Evolutionary conservation across 352 stramenopile genomes (phyloP).

Genomic region (Lagenidium giganteum): DNA sequence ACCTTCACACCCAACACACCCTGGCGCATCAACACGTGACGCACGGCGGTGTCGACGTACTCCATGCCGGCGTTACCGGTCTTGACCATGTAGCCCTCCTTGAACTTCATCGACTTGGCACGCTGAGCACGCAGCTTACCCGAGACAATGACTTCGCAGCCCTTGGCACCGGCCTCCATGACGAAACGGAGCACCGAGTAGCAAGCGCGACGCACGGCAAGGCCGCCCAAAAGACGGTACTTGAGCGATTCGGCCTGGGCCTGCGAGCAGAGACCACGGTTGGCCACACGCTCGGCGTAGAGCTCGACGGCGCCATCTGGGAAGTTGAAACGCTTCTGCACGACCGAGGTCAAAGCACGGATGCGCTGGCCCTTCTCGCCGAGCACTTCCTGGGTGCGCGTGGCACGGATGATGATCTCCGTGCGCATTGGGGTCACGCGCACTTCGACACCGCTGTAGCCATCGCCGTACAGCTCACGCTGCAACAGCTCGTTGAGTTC

Average conservation of each 20-base stretch:
- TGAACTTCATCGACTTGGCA: slow-evolving; percentile 99
- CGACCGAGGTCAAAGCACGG: slow-evolving; percentile 97
- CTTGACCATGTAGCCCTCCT: slow-evolving; percentile 99
- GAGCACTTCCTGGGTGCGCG: slow-evolving; percentile 98
- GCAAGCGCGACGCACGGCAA: slow-evolving; percentile 97
- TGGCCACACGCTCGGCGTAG: slow-evolving; percentile 98
- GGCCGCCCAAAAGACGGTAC: slow-evolving; percentile 98
- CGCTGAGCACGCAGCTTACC: slow-evolving; percentile 99
- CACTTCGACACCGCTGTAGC: slow-evolving; percentile 98
- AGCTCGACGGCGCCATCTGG: slow-evolving; percentile 94
- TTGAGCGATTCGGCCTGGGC: slow-evolving; percentile 99
- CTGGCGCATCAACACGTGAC: slow-evolving; percentile 99
- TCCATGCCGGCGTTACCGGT: slow-evolving; percentile 97
- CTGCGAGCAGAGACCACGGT: slow-evolving; percentile 98
- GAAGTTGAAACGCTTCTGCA: slow-evolving; percentile 99
- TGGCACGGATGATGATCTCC: slow-evolving; percentile 99
- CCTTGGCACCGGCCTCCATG: slow-evolving; percentile 99
- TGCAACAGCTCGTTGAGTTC: slow-evolving; percentile 99
- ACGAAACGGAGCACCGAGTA: slow-evolving; percentile 99
- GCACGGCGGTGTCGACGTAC: slow-evolving; percentile 98
- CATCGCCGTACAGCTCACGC: slow-evolving; percentile 96
- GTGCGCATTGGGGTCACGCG: slow-evolving; percentile 98
- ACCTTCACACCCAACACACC: slow-evolving; percentile 99
- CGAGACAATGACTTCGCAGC: slow-evolving; percentile 98
- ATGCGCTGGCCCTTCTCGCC: slow-evolving; percentile 99